Conservation (phyloP, 2,329 filamentous ascomycete species). For the Exophiala xenobiotica region DNA sequence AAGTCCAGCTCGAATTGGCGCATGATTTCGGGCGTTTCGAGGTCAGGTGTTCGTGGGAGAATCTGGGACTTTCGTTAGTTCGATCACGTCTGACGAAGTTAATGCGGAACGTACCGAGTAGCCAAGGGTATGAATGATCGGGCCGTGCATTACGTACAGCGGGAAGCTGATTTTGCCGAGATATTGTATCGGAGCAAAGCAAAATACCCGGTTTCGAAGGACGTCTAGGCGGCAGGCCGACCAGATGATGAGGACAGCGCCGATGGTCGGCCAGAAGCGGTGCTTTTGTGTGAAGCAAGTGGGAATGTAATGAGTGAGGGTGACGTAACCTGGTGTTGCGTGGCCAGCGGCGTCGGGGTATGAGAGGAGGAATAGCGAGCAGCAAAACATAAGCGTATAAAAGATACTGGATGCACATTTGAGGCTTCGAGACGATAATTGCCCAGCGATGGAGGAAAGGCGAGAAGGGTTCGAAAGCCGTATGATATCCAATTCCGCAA, state of each 20-base stretch:
- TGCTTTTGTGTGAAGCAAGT: conserved; percentile 43
- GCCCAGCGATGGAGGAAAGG: conserved; percentile 4
- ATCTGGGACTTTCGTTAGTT: conserved; percentile 15
- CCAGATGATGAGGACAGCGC: conserved; percentile 44
- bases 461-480: conserved; percentile 14
- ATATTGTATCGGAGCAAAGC: conserved; percentile 44
- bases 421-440: background rate
- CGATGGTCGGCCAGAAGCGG: conserved; percentile 46
- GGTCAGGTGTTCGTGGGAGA: conserved; percentile 38
- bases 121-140: conserved; percentile 44
- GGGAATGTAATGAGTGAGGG: conserved; percentile 41
- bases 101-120: conserved; percentile 36
- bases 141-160: conserved; percentile 49
- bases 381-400: conserved; percentile 40
- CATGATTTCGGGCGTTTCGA: conserved; percentile 30
- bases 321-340: conserved; percentile 44
- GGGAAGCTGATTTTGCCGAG: conserved; percentile 49
- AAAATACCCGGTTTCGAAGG: conserved; percentile 43
- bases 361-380: conserved; percentile 45
- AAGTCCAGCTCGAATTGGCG: conserved; percentile 42
- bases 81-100: too few species aligned
- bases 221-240: conserved; percentile 42
- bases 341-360: conserved; percentile 39
- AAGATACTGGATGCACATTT: conserved; percentile 17
- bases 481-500: conserved; percentile 26